A percentile compares a stretch with the other conserved stretches of the same genome.
Conservation (phyloP, 169 alveolate genomes). For the Sarcocystis neurona region DNA sequence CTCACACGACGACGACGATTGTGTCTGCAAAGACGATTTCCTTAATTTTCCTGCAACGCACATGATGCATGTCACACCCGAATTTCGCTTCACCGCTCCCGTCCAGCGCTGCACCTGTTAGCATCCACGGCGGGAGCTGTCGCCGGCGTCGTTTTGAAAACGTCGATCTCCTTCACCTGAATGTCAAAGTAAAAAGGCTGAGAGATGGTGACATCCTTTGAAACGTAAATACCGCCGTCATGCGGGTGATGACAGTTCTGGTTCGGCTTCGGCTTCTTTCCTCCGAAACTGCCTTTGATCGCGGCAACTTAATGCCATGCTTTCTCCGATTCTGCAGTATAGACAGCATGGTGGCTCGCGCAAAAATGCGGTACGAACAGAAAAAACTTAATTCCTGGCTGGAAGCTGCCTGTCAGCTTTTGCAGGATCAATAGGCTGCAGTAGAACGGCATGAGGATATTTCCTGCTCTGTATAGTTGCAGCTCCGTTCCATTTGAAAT, state of each 20-base stretch:
- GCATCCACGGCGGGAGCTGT: neutral
- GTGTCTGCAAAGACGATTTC: constrained; percentile 59
- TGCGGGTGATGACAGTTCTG: neutral
- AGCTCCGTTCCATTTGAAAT: too few relatives aligned
- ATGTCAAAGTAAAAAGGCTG: neutral
- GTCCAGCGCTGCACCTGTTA: constrained; percentile 35
- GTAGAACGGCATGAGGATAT: too few relatives aligned
- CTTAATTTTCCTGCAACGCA: constrained; percentile 47
- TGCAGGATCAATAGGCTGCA: too few relatives aligned
- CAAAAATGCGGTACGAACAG: too few relatives aligned
- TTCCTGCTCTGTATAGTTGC: too few relatives aligned
- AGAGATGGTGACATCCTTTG: neutral
- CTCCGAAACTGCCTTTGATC: neutral
- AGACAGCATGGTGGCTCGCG: neutral
- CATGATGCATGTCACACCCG: neutral
- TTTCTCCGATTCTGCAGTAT: neutral
- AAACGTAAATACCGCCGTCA: constrained; percentile 5
- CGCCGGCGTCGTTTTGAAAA: constrained; percentile 46
- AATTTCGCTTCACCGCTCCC: neutral
- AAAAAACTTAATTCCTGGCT: too few relatives aligned
- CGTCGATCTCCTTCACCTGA: constrained; percentile 54
- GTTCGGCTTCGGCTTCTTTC: neutral
- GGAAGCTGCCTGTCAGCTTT: too few relatives aligned
- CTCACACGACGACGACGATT: constrained; percentile 57
- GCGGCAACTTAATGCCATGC: neutral